Percentiles rank a stretch among this genome's conserved stretches.
Evolutionary conservation across 1,139 yeast genomes (phyloP).

Genomic region (Lodderomyces pseudojiufengensis): DNA sequence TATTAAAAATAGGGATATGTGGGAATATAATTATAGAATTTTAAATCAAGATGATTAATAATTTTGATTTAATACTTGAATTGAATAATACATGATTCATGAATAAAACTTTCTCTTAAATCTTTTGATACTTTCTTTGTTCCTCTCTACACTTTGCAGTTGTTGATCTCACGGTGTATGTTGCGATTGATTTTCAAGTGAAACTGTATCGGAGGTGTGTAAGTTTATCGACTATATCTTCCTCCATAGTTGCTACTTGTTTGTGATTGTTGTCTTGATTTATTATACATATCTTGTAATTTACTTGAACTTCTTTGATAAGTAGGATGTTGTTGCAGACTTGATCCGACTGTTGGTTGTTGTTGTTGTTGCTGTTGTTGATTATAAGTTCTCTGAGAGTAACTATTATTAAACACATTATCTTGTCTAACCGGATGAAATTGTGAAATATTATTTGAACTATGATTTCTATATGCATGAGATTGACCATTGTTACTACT

Average conservation of each 20-base stretch:
- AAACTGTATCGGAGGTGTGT: too few relatives aligned
- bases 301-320: conserved; percentile 35
- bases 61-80: too few relatives aligned
- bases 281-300: conserved; percentile 42
- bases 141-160: too few relatives aligned
- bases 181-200: too few relatives aligned
- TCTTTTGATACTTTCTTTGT: too few relatives aligned
- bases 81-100: too few relatives aligned
- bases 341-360: conserved; percentile 11
- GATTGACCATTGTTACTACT: conserved; percentile 2
- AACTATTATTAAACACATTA: conserved; percentile 22
- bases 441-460: conserved; percentile 11
- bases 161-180: too few relatives aligned
- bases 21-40: conserved; percentile 43
- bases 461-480: conserved; percentile 3
- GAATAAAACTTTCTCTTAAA: too few relatives aligned
- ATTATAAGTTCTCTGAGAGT: conserved; percentile 14
- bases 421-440: conserved; percentile 29
- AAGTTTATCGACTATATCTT: conserved; percentile 5
- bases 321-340: conserved; percentile 9
- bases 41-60: conserved; percentile 11
- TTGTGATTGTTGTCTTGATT: conserved; percentile 40
- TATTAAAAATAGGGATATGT: conserved; percentile 52
- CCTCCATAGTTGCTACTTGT: conserved; percentile 33
- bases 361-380: conserved; percentile 15